Conservation (phyloP, 768 basidiomycete genomes). For the Tricholoma furcatifolium region DNA sequence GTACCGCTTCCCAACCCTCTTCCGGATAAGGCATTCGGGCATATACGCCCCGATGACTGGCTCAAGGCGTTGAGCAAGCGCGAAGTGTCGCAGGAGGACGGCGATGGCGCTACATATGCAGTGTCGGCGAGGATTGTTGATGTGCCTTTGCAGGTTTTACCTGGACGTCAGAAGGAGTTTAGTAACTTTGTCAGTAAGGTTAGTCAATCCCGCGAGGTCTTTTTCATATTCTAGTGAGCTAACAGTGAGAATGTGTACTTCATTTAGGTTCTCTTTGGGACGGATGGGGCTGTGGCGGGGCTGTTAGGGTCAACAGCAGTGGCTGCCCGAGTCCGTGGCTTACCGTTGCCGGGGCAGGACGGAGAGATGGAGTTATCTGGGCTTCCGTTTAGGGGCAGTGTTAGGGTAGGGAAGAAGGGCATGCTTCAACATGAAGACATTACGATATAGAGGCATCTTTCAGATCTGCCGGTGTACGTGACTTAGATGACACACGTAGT, state of each 20-base stretch:
- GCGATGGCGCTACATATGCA: constrained; percentile 50
- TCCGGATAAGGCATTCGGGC: constrained; percentile 73
- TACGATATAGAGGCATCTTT: no score
- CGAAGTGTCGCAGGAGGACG: constrained; percentile 37
- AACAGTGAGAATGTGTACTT: not conserved
- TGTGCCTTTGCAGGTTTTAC: constrained; percentile 74
- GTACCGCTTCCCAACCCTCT: constrained; percentile 60
- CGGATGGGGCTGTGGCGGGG: constrained; percentile 66
- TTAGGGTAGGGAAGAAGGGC: constrained; percentile 61
- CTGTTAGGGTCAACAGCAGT: constrained; percentile 66
- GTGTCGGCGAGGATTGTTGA: constrained; percentile 69
- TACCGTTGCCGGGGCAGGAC: constrained; percentile 43
- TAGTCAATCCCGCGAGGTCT: not conserved
- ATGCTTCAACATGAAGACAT: not conserved
- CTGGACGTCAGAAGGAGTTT: constrained; percentile 75
- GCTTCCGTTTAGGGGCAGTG: constrained; percentile 66
- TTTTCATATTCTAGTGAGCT: constrained; percentile 6
- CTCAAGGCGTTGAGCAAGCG: constrained; percentile 42
- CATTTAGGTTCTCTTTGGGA: constrained; percentile 64
- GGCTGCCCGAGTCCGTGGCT: constrained; percentile 53
- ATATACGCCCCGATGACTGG: constrained; percentile 73
- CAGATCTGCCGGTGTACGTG: no score
- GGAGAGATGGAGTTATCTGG: constrained; percentile 59
- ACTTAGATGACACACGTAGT: no score
- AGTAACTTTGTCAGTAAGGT: constrained; percentile 79